phyloP scores from a whole-genome alignment of 768 basidiomycete genomes.

The Leucosporidium yakuticum region DNA sequence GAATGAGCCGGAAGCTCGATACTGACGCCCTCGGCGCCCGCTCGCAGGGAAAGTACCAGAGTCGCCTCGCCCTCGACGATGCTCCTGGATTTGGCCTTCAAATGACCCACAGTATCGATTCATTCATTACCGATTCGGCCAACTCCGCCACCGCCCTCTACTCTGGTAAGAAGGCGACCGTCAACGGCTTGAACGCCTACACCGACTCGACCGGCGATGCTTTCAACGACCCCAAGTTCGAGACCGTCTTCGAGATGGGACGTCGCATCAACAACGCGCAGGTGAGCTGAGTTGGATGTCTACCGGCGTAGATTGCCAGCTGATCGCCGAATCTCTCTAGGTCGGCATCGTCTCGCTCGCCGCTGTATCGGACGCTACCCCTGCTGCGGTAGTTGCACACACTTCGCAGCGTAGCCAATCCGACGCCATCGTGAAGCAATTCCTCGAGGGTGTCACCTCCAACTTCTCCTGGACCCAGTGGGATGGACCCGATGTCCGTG shows the following conservation, averaged over 20 bases:
- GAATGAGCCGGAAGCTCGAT: background rate
- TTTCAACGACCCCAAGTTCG: constrained; percentile 43
- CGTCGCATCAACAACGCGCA: constrained; percentile 39
- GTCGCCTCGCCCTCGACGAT: constrained; percentile 38
- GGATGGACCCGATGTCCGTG: constrained; percentile 31
- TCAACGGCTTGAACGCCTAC: constrained; percentile 45
- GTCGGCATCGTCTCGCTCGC: constrained; percentile 46
- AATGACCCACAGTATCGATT: constrained; percentile 42
- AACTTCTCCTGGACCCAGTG: constrained; percentile 44
- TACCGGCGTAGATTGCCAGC: too few species aligned
- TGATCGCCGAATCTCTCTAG: background rate
- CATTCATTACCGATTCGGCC: constrained; percentile 41
- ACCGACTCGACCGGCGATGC: constrained; percentile 40
- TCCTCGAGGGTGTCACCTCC: constrained; percentile 41
- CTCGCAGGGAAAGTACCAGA: constrained; percentile 42
- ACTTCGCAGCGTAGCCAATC: constrained; percentile 40
- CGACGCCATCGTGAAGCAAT: constrained; percentile 43
- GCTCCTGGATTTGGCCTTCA: constrained; percentile 40
- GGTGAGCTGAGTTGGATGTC: too few species aligned
- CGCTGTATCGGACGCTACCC: constrained; percentile 43
- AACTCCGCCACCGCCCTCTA: constrained; percentile 46
- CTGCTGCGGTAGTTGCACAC: constrained; percentile 41
- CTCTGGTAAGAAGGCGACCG: constrained; percentile 44
- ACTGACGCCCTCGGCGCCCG: constrained; percentile 37
- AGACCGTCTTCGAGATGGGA: constrained; percentile 44